Base-by-base conservation (phyloP, 1,139 yeast genomes). In the Diutina rugosa region DNA sequence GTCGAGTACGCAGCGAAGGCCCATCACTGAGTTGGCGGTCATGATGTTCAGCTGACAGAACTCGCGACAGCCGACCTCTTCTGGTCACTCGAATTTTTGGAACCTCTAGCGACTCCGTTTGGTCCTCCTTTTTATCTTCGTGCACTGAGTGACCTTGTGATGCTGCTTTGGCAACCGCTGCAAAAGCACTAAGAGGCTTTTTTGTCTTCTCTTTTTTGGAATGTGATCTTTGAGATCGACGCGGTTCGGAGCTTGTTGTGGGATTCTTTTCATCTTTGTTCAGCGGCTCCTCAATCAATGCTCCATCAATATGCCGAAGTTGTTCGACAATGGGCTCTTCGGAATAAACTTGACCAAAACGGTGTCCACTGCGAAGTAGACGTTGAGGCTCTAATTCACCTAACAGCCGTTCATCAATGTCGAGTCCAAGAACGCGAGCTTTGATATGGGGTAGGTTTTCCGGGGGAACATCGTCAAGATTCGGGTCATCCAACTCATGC, bases 401-500 rank as follows among this genome's bases (percentile, higher is more conserved):
- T n/a, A 49, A 32, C 44, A 16, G 44, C 6, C 32, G 30, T 16
- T 49, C 53, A 9, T 49, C 53, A 16, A 49, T 30, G 9, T 49
- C 53, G 16, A 49, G 53, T 7, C 53, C 53, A n/a, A 49, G 21
- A 14, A 49, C 53, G 6, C 21, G 32, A 3, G 53, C 53, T 32
- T 30, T 49, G 29, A 48, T 48, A 28, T 48, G 38, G 12, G 35
- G 51, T 10, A 21, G 26, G 18, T 18, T 16, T 35, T 35, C 18
- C 26, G 47, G 14, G 32, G n/a, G 45, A 12, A 18, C 47, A 28
- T 55, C 46, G 30, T 32, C 55, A 44, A 45, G 32, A n/a, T 30
- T 32, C 29, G 51, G 56, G 14, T 54, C 55, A 35, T 56, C 56
- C 3, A 55, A 47, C 18, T 29, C 14, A n/a, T 21, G 26, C 9